Evolutionary conservation across 1,139 yeast species (phyloP).

Genomic region (Suhomyces bribrorum): DNA sequence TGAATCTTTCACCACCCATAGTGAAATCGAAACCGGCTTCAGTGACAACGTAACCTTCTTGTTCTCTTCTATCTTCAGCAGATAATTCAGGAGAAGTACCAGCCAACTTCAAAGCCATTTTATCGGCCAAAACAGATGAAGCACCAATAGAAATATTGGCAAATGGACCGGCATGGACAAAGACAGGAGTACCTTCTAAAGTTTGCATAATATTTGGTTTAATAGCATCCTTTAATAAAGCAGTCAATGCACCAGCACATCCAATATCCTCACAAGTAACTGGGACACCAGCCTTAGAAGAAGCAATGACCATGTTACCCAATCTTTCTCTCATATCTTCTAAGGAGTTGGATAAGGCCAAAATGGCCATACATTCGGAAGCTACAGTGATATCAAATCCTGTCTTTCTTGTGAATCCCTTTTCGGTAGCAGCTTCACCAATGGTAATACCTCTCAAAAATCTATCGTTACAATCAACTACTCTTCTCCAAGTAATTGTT

Average conservation of each 20-base stretch:
- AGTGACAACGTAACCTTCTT: constrained; percentile 90
- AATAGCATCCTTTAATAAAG: constrained; percentile 75
- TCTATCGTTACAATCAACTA: constrained; percentile 80
- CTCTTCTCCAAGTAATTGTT: constrained; percentile 73
- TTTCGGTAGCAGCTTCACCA: constrained; percentile 79
- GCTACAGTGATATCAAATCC: constrained; percentile 87
- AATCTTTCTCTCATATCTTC: constrained; percentile 69
- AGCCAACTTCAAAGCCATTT: constrained; percentile 72
- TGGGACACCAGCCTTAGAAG: constrained; percentile 57
- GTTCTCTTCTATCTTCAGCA: constrained; percentile 51
- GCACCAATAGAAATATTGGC: constrained; percentile 87
- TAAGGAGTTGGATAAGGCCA: constrained; percentile 68
- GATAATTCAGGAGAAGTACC: constrained; percentile 60
- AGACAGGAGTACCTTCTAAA: constrained; percentile 80
- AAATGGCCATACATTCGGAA: constrained; percentile 78
- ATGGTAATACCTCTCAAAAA: constrained; percentile 72
- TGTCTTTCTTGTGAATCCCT: constrained; percentile 74
- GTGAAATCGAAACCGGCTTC: constrained; percentile 99
- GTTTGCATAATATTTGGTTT: constrained; percentile 86
- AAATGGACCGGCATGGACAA: constrained; percentile 86
- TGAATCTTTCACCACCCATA: constrained; percentile 98
- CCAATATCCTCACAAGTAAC: constrained; percentile 79
- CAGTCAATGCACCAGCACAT: constrained; percentile 79
- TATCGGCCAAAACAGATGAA: constrained; percentile 77
- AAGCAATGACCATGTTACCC: constrained; percentile 71